These are phyloP conservation scores for Trichoderma hamatum DNA, from an alignment of 2,329 filamentous ascomycete genomes.

Conservation along the genomic window DNA sequence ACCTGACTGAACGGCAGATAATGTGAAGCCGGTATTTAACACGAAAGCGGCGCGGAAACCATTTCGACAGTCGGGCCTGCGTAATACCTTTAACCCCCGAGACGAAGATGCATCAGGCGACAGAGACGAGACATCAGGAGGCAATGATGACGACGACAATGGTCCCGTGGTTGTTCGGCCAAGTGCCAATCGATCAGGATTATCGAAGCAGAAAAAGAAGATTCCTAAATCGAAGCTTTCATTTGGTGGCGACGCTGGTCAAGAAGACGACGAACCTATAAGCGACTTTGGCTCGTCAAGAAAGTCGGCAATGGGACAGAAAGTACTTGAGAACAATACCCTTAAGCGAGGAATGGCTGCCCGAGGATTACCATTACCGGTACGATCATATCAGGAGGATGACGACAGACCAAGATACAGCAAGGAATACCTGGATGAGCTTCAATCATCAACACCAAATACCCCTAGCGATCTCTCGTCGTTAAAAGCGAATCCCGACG, in stretches of 20 bases:
- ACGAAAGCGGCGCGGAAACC: constrained; percentile 55
- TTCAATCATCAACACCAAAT: constrained; percentile 82
- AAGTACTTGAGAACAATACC: constrained; percentile 69
- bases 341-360: constrained; percentile 55
- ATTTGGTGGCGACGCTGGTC: constrained; percentile 65
- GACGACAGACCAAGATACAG: constrained; percentile 79
- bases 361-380: constrained; percentile 57
- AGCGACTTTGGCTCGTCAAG: constrained; percentile 62
- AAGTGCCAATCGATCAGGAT: constrained; percentile 49
- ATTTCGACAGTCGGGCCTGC: constrained; percentile 60
- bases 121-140: constrained; percentile 34
- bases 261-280: constrained; percentile 55
- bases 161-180: constrained; percentile 56
- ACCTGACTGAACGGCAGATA: constrained; percentile 37
- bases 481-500: constrained; percentile 49
- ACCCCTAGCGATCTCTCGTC: constrained; percentile 68
- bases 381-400: constrained; percentile 54
- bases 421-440: constrained; percentile 81
- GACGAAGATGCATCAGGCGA: constrained; percentile 40
- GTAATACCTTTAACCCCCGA: constrained; percentile 56
- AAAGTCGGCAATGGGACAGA: constrained; percentile 66
- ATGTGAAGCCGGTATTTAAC: constrained; percentile 44
- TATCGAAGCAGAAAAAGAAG: constrained; percentile 69
- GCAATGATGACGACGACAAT: constrained; percentile 47
- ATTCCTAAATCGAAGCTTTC: constrained; percentile 63